A percentile compares a stretch with the other conserved stretches of the same genome.
Conservation (phyloP, 1,284 basidiomycete species). For the Trichosporon ovoides region DNA sequence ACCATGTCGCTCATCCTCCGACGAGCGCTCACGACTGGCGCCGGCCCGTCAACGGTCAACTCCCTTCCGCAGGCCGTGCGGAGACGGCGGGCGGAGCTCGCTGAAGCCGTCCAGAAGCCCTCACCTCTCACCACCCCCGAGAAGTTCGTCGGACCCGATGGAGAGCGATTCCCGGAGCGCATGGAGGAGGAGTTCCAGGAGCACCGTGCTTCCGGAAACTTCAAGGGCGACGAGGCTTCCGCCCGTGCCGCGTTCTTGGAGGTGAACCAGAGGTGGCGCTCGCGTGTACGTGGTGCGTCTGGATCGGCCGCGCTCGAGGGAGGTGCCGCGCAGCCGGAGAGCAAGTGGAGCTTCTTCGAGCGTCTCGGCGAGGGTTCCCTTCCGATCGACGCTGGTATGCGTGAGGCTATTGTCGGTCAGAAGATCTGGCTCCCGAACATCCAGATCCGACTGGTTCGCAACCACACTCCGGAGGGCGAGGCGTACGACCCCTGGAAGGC, state of each 20-base stretch:
- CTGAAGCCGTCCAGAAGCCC: slow-evolving; percentile 9
- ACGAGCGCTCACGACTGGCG: slow-evolving; percentile 24
- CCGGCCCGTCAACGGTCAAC: slow-evolving; percentile 17
- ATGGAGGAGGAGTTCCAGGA: slow-evolving; percentile 41
- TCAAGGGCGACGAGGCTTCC: slow-evolving; percentile 29
- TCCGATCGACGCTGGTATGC: neutral
- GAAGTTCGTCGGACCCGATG: slow-evolving; percentile 15
- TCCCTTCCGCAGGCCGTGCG: slow-evolving; percentile 37
- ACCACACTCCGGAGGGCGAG: slow-evolving; percentile 67
- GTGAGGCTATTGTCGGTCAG: slow-evolving; percentile 61
- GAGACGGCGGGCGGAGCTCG: slow-evolving; percentile 27
- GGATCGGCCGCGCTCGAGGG: neutral
- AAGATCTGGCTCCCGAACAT: slow-evolving; percentile 85
- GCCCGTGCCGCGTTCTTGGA: slow-evolving; percentile 35
- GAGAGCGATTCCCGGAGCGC: slow-evolving; percentile 27
- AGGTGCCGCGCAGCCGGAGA: slow-evolving; percentile 1
- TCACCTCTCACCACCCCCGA: slow-evolving; percentile 26
- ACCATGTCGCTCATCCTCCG: slow-evolving; percentile 41
- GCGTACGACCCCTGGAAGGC: slow-evolving; percentile 91
- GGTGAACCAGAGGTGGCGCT: slow-evolving; percentile 33
- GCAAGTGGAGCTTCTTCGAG: slow-evolving; percentile 12
- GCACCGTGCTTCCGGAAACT: slow-evolving; percentile 26
- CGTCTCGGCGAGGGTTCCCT: slow-evolving; percentile 12
- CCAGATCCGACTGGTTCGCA: slow-evolving; percentile 74
- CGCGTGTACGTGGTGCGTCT: slow-evolving; percentile 33